These are phyloP conservation scores for Vaccinium macrocarpon DNA, from an alignment of 148 eudicot species.

Conservation along the genomic window DNA sequence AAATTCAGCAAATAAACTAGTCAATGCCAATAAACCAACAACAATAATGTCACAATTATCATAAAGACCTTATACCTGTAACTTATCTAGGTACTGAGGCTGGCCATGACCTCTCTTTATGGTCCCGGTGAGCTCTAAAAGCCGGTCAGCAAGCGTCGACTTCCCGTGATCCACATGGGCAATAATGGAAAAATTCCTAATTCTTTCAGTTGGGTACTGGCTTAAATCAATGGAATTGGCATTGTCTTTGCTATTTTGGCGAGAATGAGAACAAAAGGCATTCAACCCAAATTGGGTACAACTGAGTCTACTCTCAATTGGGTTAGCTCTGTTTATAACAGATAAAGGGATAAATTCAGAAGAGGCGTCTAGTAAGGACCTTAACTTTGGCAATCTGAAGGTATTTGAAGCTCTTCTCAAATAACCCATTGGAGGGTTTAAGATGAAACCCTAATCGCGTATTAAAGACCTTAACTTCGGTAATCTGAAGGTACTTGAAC, in stretches of 20 bases:
- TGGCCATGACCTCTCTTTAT: slow-evolving; percentile 88
- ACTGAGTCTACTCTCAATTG: slow-evolving; percentile 16
- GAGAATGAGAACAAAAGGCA: slow-evolving; percentile 49
- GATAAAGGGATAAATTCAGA: slow-evolving; percentile 15
- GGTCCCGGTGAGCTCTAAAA: slow-evolving; percentile 90
- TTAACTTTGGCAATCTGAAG: slow-evolving; percentile 17
- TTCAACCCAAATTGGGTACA: slow-evolving; percentile 26
- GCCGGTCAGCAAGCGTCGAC: slow-evolving; percentile 89
- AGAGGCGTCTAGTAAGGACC: slow-evolving; percentile 7
- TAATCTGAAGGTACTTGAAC: background rate
- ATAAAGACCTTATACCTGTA: slow-evolving; percentile 50
- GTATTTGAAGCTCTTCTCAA: slow-evolving; percentile 41
- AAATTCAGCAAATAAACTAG: background rate
- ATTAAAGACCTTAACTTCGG: background rate
- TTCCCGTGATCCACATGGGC: slow-evolving; percentile 98
- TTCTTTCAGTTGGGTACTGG: slow-evolving; percentile 67
- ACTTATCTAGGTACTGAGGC: slow-evolving; percentile 91
- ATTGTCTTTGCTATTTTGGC: slow-evolving; percentile 37
- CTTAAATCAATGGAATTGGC: slow-evolving; percentile 46
- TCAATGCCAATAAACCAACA: background rate
- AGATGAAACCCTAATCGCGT: background rate
- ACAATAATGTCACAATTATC: background rate
- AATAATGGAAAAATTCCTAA: slow-evolving; percentile 85
- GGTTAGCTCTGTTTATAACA: background rate
- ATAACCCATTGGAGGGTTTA: slow-evolving; percentile 32